These are phyloP conservation scores for Botryotinia convoluta DNA, from an alignment of 2,329 filamentous ascomycete species.

Conservation along the genomic window DNA sequence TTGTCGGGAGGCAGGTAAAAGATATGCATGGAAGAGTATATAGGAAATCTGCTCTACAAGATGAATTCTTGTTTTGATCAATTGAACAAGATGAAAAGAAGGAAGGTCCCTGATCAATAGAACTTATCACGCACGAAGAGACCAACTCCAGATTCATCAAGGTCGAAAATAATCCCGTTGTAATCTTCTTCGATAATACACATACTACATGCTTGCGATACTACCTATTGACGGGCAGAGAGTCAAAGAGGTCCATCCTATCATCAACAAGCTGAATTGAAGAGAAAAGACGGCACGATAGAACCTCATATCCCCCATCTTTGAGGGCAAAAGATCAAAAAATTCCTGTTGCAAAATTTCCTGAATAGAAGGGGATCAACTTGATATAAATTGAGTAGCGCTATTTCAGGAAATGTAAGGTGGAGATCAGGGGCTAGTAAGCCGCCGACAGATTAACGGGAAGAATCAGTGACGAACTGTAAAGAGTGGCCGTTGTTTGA, in stretches of 20 bases:
- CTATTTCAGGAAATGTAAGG: not conserved
- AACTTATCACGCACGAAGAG: not conserved
- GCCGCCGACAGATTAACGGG: not conserved
- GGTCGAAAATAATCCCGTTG: not conserved
- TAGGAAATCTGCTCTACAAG: not conserved
- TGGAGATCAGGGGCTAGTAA: conserved; percentile 3
- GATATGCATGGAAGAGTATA: not conserved
- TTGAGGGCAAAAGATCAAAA: not conserved
- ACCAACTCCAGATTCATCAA: not conserved
- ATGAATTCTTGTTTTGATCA: not conserved
- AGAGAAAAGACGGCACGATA: not conserved
- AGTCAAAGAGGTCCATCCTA: not conserved
- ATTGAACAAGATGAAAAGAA: not conserved
- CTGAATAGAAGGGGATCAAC: not conserved
- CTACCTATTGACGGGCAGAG: not conserved
- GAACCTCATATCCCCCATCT: not conserved
- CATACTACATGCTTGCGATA: not conserved
- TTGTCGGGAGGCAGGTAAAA: not conserved
- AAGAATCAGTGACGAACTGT: not conserved
- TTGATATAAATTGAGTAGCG: not conserved
- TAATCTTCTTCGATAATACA: not conserved
- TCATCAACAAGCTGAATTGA: not conserved
- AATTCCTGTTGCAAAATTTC: not conserved
- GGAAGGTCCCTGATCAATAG: not conserved
- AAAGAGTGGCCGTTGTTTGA: not conserved